These are phyloP conservation scores for Lolium rigidum DNA, from an alignment of 176 grass and related monocot genomes.

Conservation along the genomic window DNA sequence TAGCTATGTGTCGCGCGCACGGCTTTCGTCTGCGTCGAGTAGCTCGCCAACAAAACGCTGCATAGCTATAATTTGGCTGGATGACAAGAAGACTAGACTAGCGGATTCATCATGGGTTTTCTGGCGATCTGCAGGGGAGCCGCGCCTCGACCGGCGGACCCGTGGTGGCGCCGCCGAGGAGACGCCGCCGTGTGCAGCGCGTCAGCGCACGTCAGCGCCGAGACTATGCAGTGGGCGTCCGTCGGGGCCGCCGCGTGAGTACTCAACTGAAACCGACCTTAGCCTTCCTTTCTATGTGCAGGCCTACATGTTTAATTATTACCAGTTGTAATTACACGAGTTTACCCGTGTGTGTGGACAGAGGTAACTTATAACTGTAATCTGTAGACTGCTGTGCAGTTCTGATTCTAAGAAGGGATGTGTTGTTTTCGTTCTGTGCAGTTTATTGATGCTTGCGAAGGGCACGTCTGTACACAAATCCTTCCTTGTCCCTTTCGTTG, in stretches of 20 bases:
- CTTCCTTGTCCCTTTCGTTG: constrained; percentile 68
- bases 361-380: not conserved
- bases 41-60: not conserved
- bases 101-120: not conserved
- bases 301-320: not conserved
- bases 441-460: constrained; percentile 59
- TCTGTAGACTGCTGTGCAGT: not conserved
- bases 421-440: constrained; percentile 25
- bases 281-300: not conserved
- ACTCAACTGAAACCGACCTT: not conserved
- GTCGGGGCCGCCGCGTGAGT: constrained; percentile 59
- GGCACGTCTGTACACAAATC: constrained; percentile 64
- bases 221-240: constrained; percentile 52
- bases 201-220: constrained; percentile 15
- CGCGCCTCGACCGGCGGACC: not conserved
- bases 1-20: not conserved
- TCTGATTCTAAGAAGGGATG: not conserved
- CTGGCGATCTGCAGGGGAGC: not conserved
- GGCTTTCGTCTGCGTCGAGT: not conserved
- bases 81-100: not conserved
- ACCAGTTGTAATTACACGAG: not conserved
- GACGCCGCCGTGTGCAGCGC: constrained; percentile 39
- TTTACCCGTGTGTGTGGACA: not conserved
- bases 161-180: constrained; percentile 11
- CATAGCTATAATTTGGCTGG: not conserved